Conservation (phyloP, 805 yeast genomes). For the Wickerhamiella lipophila region DNA sequence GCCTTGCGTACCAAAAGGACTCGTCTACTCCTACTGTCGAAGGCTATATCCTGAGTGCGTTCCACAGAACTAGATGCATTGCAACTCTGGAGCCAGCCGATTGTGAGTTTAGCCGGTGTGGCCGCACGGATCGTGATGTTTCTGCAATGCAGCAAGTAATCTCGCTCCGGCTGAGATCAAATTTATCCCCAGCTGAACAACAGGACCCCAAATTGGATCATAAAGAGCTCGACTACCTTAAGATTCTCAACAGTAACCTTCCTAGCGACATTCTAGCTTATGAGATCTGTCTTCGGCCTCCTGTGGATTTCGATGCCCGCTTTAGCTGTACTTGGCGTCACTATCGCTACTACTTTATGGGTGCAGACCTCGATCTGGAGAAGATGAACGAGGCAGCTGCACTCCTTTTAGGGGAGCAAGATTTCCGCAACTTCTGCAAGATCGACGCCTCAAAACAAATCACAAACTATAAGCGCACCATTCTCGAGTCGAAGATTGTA, state of each 20-base stretch:
- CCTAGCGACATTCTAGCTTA: slow-evolving; percentile 80
- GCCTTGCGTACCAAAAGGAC: slow-evolving; percentile 69
- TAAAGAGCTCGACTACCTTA: slow-evolving; percentile 63
- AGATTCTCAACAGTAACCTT: slow-evolving; percentile 58
- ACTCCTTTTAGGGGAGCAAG: slow-evolving; percentile 60
- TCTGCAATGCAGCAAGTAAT: slow-evolving; percentile 95
- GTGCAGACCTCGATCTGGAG: slow-evolving; percentile 41
- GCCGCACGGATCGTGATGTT: slow-evolving; percentile 92
- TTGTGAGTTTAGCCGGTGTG: slow-evolving; percentile 77
- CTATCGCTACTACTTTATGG: slow-evolving; percentile 61
- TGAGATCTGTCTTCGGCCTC: slow-evolving; percentile 72
- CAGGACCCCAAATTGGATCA: slow-evolving; percentile 41
- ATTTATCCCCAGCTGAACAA: slow-evolving; percentile 51
- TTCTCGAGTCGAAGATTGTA: slow-evolving; percentile 41
- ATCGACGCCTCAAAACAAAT: slow-evolving; percentile 91
- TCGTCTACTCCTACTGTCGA: slow-evolving; percentile 82
- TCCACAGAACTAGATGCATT: slow-evolving; percentile 54
- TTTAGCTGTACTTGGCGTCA: slow-evolving; percentile 82
- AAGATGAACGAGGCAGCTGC: slow-evolving; percentile 58
- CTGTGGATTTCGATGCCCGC: slow-evolving; percentile 74
- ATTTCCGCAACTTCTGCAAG: slow-evolving; percentile 89
- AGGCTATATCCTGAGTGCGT: slow-evolving; percentile 55
- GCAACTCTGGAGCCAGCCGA: slow-evolving; percentile 42
- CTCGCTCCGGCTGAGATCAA: slow-evolving; percentile 62
- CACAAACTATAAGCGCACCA: slow-evolving; percentile 56